A percentile compares a stretch with the other conserved stretches of the same genome.
Conservation (phyloP, 2,329 filamentous ascomycete species). For the Aureobasidium lini region DNA sequence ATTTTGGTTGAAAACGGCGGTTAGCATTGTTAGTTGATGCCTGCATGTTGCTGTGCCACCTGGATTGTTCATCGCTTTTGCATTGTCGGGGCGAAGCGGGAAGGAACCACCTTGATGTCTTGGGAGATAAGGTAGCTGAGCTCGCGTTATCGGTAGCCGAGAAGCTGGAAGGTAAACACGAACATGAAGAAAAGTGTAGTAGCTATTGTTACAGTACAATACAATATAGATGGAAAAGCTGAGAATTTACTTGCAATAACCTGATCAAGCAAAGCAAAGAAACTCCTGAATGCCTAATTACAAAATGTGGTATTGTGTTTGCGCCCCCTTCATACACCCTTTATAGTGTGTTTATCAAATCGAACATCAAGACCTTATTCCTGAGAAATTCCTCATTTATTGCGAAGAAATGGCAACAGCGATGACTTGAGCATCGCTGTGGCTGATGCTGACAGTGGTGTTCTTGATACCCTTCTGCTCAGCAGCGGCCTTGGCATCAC, state of each 20-base stretch:
- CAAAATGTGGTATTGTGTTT: conserved; percentile 11
- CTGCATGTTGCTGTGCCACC: neutral
- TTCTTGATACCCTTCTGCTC: conserved; percentile 79
- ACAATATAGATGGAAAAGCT: conserved; percentile 1
- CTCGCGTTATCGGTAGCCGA: neutral
- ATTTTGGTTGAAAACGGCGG: neutral
- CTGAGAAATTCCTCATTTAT: conserved; percentile 14
- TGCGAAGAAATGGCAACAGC: conserved; percentile 60
- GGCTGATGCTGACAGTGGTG: conserved; percentile 89
- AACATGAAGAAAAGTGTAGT: neutral
- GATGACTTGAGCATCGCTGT: conserved; percentile 88
- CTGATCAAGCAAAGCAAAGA: neutral
- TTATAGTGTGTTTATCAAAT: neutral
- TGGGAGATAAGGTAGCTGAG: too few relatives aligned
- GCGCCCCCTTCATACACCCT: neutral
- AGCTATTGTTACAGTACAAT: conserved; percentile 11
- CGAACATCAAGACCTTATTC: neutral
- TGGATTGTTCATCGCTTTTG: neutral
- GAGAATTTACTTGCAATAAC: neutral
- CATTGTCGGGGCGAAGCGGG: neutral
- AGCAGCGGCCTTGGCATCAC: conserved; percentile 75
- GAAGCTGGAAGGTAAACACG: neutral
- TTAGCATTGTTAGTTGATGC: neutral
- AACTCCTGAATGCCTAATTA: conserved; percentile 11
- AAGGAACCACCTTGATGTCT: conserved; percentile 3